Evolutionary conservation across 805 yeast genomes (phyloP).

Genomic region (Schwanniomyces occidentalis): DNA sequence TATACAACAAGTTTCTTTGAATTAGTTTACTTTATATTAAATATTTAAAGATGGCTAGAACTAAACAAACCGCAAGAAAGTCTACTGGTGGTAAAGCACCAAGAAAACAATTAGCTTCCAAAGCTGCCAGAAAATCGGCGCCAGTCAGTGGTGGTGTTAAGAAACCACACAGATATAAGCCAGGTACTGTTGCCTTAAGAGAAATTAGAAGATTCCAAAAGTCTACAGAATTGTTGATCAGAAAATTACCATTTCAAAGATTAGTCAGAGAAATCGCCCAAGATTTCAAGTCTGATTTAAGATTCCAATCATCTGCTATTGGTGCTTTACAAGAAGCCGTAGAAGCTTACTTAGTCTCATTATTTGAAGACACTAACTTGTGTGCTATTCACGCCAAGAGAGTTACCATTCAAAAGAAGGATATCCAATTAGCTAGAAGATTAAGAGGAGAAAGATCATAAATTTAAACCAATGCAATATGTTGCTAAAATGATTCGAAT

Average conservation of each 20-base stretch:
- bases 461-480: conserved; percentile 7
- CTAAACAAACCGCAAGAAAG: conserved; percentile 92
- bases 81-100: conserved; percentile 96
- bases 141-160: conserved; percentile 92
- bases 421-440: conserved; percentile 96
- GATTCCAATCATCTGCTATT: conserved; percentile 97
- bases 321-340: conserved; percentile 98
- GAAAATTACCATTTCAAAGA: conserved; percentile 97
- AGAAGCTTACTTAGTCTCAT: conserved; percentile 94
- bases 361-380: conserved; percentile 96
- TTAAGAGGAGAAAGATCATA: conserved; percentile 95
- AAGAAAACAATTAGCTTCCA: conserved; percentile 90
- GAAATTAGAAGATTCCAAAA: conserved; percentile 98
- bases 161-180: conserved; percentile 95
- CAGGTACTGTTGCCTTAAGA: conserved; percentile 95
- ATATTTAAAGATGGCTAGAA: conserved; percentile 71
- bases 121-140: conserved; percentile 92
- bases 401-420: conserved; percentile 98
- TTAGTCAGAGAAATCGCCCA: conserved; percentile 94
- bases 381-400: conserved; percentile 99
- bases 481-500: too few species aligned
- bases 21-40: neutral
- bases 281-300: conserved; percentile 88
- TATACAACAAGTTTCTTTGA: neutral
- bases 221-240: conserved; percentile 90